Conservation (phyloP, 331 rosid species). For the Dryas integrifolia region DNA sequence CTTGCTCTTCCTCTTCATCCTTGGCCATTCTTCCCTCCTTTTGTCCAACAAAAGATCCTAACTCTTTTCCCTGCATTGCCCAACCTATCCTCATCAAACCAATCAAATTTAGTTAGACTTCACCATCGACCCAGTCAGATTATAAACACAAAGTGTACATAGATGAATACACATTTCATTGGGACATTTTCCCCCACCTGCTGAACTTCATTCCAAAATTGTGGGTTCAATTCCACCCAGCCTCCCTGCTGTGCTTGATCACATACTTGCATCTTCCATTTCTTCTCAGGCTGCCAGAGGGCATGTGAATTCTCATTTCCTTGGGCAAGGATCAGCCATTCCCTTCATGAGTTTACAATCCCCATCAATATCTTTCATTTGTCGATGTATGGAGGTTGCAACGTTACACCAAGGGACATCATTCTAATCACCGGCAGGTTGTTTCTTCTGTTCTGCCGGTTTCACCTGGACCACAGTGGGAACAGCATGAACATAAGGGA, state of each 20-base stretch:
- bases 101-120: constrained; percentile 53
- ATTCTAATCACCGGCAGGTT: constrained; percentile 95
- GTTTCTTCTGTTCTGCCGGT: constrained; percentile 92
- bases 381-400: constrained; percentile 25
- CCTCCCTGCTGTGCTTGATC: constrained; percentile 22
- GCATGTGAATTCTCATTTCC: constrained; percentile 22
- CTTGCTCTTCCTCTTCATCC: constrained; percentile 25
- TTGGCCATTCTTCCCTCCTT: constrained; percentile 10
- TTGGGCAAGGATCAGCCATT: constrained; percentile 17
- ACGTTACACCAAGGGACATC: constrained; percentile 24
- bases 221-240: constrained; percentile 37
- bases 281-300: constrained; percentile 38
- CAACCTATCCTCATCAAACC: constrained; percentile 44
- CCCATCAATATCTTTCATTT: constrained; percentile 14
- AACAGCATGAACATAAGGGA: constrained; percentile 58
- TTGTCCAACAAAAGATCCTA: not conserved
- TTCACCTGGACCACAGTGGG: constrained; percentile 66
- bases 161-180: constrained; percentile 41
- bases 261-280: constrained; percentile 25
- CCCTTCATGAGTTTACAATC: constrained; percentile 25
- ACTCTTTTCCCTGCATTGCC: constrained; percentile 3
- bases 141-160: constrained; percentile 51
- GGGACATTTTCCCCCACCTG: constrained; percentile 25
- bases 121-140: constrained; percentile 51
- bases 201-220: constrained; percentile 47